Percentiles rank a stretch among this genome's conserved stretches.
These are phyloP conservation scores for Arthrobotrys sphaeroides DNA, from an alignment of 2,329 filamentous ascomycete genomes.

Conservation along the genomic window DNA sequence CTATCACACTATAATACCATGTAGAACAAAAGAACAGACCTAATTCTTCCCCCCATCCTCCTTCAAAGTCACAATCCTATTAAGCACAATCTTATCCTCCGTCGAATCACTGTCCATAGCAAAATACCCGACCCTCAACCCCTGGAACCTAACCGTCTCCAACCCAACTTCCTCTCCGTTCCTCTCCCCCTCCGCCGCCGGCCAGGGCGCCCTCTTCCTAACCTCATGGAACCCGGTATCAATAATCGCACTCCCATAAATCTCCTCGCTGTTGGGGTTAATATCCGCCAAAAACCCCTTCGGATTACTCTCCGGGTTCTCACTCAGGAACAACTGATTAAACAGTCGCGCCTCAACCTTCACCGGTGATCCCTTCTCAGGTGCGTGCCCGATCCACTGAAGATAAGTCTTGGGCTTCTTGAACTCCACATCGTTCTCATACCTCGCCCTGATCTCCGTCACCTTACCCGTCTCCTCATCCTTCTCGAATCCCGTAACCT, in stretches of 20 bases:
- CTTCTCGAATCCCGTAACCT: constrained; percentile 73
- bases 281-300: constrained; percentile 86
- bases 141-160: constrained; percentile 88
- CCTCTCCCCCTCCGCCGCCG: constrained; percentile 77
- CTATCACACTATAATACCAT: neutral
- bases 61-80: constrained; percentile 90
- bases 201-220: constrained; percentile 78
- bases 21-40: neutral
- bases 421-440: constrained; percentile 74
- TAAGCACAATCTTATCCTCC: constrained; percentile 82
- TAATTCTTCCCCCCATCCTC: constrained; percentile 77
- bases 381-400: constrained; percentile 83
- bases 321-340: constrained; percentile 84
- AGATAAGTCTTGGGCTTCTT: constrained; percentile 80
- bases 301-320: constrained; percentile 78
- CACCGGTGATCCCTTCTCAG: constrained; percentile 69
- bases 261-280: constrained; percentile 81
- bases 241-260: constrained; percentile 80
- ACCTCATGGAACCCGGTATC: constrained; percentile 86
- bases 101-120: constrained; percentile 81
- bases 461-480: constrained; percentile 73
- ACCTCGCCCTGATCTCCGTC: constrained; percentile 72
- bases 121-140: constrained; percentile 87
- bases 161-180: constrained; percentile 71
- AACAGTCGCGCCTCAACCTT: constrained; percentile 79